These are phyloP conservation scores for Setomelanomma holmii DNA, from an alignment of 2,329 filamentous ascomycete species.

Conservation along the genomic window DNA sequence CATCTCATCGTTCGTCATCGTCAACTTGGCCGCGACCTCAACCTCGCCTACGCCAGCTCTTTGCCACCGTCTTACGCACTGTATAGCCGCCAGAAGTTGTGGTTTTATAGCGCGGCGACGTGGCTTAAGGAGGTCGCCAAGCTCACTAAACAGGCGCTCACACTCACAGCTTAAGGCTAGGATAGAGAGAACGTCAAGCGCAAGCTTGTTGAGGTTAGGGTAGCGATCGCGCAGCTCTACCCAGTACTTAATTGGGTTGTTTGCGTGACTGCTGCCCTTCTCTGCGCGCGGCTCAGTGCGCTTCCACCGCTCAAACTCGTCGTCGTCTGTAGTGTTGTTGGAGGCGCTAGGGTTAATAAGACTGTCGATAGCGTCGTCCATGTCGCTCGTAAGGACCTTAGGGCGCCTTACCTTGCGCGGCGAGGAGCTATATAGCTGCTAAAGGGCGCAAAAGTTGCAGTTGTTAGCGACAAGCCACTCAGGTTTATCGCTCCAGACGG, in stretches of 20 bases:
- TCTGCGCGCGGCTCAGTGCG: conserved; percentile 3
- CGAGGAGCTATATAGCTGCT: conserved; percentile 2
- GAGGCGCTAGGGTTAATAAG: conserved; percentile 5
- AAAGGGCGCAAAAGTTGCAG: neutral
- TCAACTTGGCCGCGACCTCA: neutral
- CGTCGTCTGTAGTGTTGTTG: neutral
- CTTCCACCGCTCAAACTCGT: conserved; percentile 5
- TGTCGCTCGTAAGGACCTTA: neutral
- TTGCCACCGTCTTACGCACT: conserved; percentile 3
- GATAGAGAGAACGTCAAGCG: too few species aligned
- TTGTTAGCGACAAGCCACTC: conserved; percentile 7
- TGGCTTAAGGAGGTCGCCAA: neutral
- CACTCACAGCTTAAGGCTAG: too few species aligned
- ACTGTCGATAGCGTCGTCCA: conserved; percentile 8
- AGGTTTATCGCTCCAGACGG: neutral
- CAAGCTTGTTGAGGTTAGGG: too few species aligned
- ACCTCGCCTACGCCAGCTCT: neutral
- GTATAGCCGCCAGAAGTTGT: conserved; percentile 3
- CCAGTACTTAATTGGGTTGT: conserved; percentile 7
- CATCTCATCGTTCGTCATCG: conserved; percentile 1
- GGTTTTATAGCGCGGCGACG: neutral
- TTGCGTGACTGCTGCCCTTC: conserved; percentile 2
- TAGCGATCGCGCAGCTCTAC: conserved; percentile 7
- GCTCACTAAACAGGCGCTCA: conserved; percentile 1
- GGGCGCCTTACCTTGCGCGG: neutral